Evolutionary conservation across 495 filamentous ascomycete species (phyloP).

Genomic region (Tuber calosporum): DNA sequence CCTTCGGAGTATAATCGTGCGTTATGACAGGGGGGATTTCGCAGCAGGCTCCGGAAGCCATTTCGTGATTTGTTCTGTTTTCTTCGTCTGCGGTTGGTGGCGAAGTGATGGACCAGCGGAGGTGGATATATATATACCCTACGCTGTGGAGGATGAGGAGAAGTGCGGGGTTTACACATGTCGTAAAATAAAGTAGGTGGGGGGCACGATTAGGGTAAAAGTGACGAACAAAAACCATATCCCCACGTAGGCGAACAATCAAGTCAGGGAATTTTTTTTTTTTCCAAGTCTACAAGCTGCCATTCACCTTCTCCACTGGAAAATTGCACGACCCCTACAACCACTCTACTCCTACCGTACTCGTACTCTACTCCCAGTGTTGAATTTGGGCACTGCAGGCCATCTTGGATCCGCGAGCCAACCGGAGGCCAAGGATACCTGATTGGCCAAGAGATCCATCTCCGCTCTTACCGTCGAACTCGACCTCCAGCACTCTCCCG

Average conservation of each 20-base stretch:
- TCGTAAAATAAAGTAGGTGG: background rate
- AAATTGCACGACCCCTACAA: background rate
- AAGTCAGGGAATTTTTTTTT: background rate
- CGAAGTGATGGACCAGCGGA: too few species aligned
- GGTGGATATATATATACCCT: background rate
- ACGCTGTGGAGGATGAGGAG: background rate
- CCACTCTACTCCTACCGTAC: background rate
- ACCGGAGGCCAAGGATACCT: too few species aligned
- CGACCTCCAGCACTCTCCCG: too few species aligned
- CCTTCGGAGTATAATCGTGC: conserved; percentile 58
- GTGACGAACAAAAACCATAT: background rate
- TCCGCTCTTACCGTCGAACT: too few species aligned
- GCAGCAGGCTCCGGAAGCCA: conserved; percentile 58
- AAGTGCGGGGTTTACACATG: background rate
- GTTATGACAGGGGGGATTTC: conserved; percentile 62
- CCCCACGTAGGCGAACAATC: background rate
- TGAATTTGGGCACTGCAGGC: too few species aligned
- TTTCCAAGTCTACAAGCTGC: background rate
- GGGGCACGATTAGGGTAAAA: background rate
- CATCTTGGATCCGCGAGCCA: too few species aligned
- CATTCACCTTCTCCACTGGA: background rate
- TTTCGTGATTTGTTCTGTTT: conserved; percentile 15
- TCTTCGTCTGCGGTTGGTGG: background rate
- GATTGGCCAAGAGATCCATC: too few species aligned
- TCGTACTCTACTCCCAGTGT: too few species aligned